phyloP scores from a whole-genome alignment of 805 yeast species.

The Zygosaccharomyces pseudorouxii region DNA sequence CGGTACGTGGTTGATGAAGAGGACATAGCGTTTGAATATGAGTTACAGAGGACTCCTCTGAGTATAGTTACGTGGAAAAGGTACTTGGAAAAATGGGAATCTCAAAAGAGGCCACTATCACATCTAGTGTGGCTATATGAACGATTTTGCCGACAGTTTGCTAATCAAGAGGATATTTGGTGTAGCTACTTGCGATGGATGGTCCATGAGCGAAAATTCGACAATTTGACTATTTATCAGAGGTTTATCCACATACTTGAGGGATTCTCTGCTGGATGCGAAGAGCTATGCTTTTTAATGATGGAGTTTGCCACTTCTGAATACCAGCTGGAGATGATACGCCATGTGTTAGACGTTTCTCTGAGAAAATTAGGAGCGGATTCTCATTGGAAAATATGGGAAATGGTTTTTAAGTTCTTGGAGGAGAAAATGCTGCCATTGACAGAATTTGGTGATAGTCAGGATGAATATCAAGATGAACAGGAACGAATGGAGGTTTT shows the following conservation, averaged over 20 bases:
- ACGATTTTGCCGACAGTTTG: constrained; percentile 36
- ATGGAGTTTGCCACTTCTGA: constrained; percentile 43
- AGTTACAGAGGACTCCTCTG: constrained; percentile 37
- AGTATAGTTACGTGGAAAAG: constrained; percentile 42
- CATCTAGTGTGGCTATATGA: constrained; percentile 31
- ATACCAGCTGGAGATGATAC: constrained; percentile 32
- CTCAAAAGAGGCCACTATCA: constrained; percentile 12
- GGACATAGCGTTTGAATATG: constrained; percentile 46
- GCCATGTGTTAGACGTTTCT: constrained; percentile 28
- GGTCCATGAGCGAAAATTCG: constrained; percentile 28
- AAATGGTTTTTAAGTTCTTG: constrained; percentile 19
- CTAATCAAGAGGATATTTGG: constrained; percentile 21
- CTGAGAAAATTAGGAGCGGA: constrained; percentile 15
- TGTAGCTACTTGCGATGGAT: constrained; percentile 39
- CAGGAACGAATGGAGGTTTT: constrained; percentile 13
- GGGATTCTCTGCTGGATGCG: constrained; percentile 29
- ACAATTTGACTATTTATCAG: constrained; percentile 30
- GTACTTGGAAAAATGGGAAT: constrained; percentile 39
- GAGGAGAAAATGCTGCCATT: constrained; percentile 17
- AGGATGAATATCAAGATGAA: constrained; percentile 10
- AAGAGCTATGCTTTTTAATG: constrained; percentile 51
- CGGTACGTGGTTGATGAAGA: constrained; percentile 21
- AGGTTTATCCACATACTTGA: constrained; percentile 35
- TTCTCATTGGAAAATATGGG: constrained; percentile 28
- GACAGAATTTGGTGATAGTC: constrained; percentile 10